These are phyloP conservation scores for Tetraselmis chui DNA, from an alignment of 139 green algal genomes.

Conservation along the genomic window DNA sequence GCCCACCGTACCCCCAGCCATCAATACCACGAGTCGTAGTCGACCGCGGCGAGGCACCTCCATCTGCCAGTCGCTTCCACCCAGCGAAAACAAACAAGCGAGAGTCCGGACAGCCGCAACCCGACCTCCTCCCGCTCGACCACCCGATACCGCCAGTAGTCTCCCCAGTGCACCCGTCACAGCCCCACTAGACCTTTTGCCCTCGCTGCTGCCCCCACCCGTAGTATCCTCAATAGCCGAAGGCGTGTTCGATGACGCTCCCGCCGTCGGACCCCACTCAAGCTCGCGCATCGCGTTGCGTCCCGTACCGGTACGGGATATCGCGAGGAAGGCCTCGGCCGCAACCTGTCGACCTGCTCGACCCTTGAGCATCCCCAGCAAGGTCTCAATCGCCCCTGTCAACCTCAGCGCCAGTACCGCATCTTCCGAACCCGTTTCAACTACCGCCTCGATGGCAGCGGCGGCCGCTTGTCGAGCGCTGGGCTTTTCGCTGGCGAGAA, in stretches of 20 bases:
- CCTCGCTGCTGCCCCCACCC: no score
- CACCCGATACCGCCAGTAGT: background rate
- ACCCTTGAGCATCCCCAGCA: background rate
- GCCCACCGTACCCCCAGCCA: background rate
- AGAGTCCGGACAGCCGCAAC: background rate
- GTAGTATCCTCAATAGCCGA: no score
- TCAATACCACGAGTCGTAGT: background rate
- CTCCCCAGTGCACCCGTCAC: background rate
- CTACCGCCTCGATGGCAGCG: background rate
- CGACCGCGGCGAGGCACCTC: background rate
- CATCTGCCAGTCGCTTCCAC: background rate
- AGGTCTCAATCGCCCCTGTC: background rate
- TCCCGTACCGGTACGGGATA: background rate
- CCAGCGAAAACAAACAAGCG: background rate
- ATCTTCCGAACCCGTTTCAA: background rate
- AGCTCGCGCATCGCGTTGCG: background rate
- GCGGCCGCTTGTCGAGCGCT: no score
- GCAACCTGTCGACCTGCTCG: background rate
- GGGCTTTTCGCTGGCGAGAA: background rate
- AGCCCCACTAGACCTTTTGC: background rate
- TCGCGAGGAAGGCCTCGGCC: background rate
- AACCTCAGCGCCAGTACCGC: background rate
- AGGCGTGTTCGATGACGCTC: no score
- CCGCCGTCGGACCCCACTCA: no score
- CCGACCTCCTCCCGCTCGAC: no score